Evolutionary conservation across 2,329 filamentous ascomycete genomes (phyloP).

Genomic region (Monosporascus sp.): DNA sequence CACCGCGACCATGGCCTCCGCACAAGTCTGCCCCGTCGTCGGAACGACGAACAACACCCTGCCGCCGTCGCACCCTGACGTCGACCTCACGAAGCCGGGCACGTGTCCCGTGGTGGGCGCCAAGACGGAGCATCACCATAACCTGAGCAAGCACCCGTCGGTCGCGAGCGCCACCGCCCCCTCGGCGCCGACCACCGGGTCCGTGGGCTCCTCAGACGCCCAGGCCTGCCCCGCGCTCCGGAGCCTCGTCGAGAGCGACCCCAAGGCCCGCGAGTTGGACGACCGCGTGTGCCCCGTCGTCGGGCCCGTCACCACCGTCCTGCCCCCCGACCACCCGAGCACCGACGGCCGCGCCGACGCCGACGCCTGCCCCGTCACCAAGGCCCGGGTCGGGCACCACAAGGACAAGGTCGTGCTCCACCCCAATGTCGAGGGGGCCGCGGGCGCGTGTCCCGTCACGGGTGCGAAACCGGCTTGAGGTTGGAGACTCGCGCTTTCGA

Average conservation of each 20-base stretch:
- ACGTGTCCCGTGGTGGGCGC: slow-evolving; percentile 39
- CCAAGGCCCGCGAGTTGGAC: slow-evolving; percentile 36
- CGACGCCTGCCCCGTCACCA: slow-evolving; percentile 36
- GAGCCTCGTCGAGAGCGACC: slow-evolving; percentile 29
- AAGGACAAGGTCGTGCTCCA: slow-evolving; percentile 35
- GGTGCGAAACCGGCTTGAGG: slow-evolving; percentile 20
- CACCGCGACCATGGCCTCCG: slow-evolving; percentile 22
- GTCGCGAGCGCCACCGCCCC: slow-evolving; percentile 24
- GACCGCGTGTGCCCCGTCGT: slow-evolving; percentile 38
- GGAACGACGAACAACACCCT: slow-evolving; percentile 37
- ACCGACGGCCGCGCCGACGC: slow-evolving; percentile 21
- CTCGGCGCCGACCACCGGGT: slow-evolving; percentile 15
- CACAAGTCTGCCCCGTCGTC: slow-evolving; percentile 35
- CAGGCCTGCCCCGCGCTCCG: slow-evolving; percentile 33
- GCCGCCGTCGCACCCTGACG: slow-evolving; percentile 33
- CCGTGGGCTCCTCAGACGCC: slow-evolving; percentile 27
- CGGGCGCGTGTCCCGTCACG: slow-evolving; percentile 35
- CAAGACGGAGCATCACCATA: slow-evolving; percentile 36
- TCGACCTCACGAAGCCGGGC: slow-evolving; percentile 36
- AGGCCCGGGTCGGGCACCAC: slow-evolving; percentile 37
- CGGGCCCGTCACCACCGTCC: slow-evolving; percentile 36
- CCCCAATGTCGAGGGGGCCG: slow-evolving; percentile 26
- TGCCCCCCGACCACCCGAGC: slow-evolving; percentile 36
- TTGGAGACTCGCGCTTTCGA: too few relatives aligned
- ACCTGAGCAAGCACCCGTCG: slow-evolving; percentile 35